These are phyloP conservation scores for Adiantum capillusveneris DNA, from an alignment of 75 land plant species.

Conservation along the genomic window DNA sequence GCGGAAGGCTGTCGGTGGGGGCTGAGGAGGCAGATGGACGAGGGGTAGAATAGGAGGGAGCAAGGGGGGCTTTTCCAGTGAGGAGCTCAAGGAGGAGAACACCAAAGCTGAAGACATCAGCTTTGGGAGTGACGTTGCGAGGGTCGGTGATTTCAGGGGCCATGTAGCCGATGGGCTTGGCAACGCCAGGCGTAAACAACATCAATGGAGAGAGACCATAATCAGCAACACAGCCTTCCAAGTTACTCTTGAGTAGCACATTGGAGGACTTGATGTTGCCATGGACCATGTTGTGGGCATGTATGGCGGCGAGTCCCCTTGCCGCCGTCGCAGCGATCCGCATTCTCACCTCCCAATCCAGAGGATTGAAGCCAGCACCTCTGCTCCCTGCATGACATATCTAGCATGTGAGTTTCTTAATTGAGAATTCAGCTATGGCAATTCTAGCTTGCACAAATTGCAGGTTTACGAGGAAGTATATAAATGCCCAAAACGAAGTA, in stretches of 20 bases:
- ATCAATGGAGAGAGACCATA: conserved; percentile 29
- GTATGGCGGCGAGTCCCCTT: conserved; percentile 43
- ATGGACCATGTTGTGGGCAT: conserved; percentile 40
- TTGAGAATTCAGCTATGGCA: too few relatives aligned
- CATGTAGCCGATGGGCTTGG: conserved; percentile 17
- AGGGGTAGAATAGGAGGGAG: too few relatives aligned
- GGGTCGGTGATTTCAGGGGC: conserved; percentile 38
- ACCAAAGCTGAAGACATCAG: conserved; percentile 62
- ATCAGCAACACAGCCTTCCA: conserved; percentile 43
- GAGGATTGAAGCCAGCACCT: too few relatives aligned
- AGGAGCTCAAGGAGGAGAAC: conserved; percentile 48
- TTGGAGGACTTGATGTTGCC: conserved; percentile 71
- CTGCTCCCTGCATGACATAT: too few relatives aligned
- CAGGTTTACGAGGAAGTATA: too few relatives aligned
- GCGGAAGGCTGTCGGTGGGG: too few relatives aligned
- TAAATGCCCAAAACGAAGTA: too few relatives aligned
- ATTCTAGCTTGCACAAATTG: too few relatives aligned
- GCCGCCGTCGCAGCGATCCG: conserved; percentile 47
- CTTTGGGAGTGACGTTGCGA: conserved; percentile 29
- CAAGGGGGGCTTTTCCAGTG: conserved; percentile 32
- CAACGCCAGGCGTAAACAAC: neutral
- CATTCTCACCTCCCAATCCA: conserved; percentile 45
- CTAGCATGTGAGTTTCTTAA: too few relatives aligned
- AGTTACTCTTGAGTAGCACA: conserved; percentile 31
- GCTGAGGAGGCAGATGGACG: too few relatives aligned